Evolutionary conservation across 139 green algal species (phyloP), one percentile per base, ranked within the genome.

Genomic region (Edaphochlamys debaryana): DNA sequence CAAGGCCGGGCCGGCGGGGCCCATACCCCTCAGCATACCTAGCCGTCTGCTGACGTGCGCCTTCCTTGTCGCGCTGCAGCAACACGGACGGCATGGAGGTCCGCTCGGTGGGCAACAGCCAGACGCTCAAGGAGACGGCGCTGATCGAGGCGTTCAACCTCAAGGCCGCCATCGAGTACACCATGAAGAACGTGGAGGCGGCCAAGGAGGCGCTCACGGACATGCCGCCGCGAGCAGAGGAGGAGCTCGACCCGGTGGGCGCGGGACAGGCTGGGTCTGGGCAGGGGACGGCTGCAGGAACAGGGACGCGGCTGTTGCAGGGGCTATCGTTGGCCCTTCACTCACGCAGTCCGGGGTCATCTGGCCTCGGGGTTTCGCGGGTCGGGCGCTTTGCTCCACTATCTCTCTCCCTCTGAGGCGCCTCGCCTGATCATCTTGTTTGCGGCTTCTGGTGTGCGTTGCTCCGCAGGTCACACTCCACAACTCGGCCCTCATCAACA

Each of bases 141-240:
- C 91, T 98, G 15, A 89, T 98, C 19, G 95, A 98, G 89, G 93
- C 94, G 0, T 96, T 98, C 92, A 98, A 98, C 84, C 87, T 98
- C 52, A 96, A 97, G 86, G 93, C 92, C 1, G 95, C 95, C 4
- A 95, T 98, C 40, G 95, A 98, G 90, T 93, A 94, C 64, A 74
- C 82, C 3, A 91, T 96, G 89, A 92, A 94, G 73, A 96, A 96
- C 79, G 67, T 83, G 25, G 89, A 94, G 48, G 90, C 85, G n/a
- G 93, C 93, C 30, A 89, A 89, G 69, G 93, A 96, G 45, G 92
- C 92, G n/a, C 91, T 98, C 38, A 90, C 84, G 36, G 93, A 97
- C 88, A 96, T 98, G 93, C 94, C 95, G 25, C 94, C 94, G 0
- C 86, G 95, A 58, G 48, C 81, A 15, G 94, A 97, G 82, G 90